Percentiles rank a stretch among this genome's conserved stretches.
Conservation (phyloP, 176 grass and related monocot species). For the Echinochloa phyllopogon region DNA sequence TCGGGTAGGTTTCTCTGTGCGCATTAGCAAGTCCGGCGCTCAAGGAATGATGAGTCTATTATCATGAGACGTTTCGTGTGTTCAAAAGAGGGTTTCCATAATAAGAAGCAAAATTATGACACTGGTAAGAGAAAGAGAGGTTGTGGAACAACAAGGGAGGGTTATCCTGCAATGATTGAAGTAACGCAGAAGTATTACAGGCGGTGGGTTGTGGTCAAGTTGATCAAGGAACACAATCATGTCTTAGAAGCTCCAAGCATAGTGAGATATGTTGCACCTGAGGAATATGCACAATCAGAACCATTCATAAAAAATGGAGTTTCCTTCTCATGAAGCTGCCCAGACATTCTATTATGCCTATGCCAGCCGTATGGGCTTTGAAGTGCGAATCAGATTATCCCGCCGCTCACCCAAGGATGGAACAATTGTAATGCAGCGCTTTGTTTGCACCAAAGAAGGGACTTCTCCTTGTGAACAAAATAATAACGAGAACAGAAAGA, state of each 20-base stretch:
- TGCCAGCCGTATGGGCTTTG: constrained; percentile 68
- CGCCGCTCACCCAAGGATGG: constrained; percentile 64
- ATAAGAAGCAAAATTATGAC: constrained; percentile 58
- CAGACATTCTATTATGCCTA: constrained; percentile 81
- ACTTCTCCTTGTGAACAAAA: constrained; percentile 59
- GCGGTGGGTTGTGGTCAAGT: constrained; percentile 73
- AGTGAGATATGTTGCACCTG: constrained; percentile 64
- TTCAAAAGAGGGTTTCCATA: constrained; percentile 74
- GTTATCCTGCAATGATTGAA: constrained; percentile 73
- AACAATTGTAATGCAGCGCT: constrained; percentile 67
- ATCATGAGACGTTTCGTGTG: constrained; percentile 78
- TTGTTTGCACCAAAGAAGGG: constrained; percentile 79
- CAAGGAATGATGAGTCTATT: constrained; percentile 72
- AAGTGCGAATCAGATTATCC: constrained; percentile 70
- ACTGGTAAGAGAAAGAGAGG: constrained; percentile 76
- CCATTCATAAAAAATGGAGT: constrained; percentile 67
- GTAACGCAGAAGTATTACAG: constrained; percentile 78
- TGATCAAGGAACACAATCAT: constrained; percentile 80
- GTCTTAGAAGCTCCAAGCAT: constrained; percentile 62
- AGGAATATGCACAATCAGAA: constrained; percentile 59
- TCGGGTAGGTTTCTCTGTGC: constrained; percentile 64
- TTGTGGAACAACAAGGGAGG: constrained; percentile 65
- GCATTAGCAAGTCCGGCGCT: constrained; percentile 76
- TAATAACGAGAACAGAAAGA: constrained; percentile 64
- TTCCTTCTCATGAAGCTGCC: constrained; percentile 67